phyloP scores from a whole-genome alignment of 169 alveolate species.

The Plasmodium vivax region DNA sequence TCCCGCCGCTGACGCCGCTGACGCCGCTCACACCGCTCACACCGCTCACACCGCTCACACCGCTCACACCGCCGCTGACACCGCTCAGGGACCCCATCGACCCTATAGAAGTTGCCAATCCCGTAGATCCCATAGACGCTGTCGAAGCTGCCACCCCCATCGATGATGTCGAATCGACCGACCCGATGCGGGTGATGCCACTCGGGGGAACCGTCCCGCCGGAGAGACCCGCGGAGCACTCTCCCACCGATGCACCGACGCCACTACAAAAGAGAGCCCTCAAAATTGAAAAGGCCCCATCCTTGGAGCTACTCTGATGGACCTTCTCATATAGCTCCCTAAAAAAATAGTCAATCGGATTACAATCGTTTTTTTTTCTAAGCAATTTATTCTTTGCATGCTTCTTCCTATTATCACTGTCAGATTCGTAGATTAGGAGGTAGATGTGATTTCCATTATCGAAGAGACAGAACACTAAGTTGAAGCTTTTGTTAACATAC shows the following conservation, averaged over 20 bases:
- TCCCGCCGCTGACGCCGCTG: neutral
- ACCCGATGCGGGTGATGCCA: neutral
- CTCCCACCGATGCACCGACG: neutral
- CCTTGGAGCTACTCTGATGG: slow-evolving; percentile 15
- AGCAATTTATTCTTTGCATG: slow-evolving; percentile 8
- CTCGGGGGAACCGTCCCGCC: neutral
- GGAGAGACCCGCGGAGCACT: neutral
- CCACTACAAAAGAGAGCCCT: slow-evolving; percentile 13
- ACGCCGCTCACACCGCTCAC: neutral
- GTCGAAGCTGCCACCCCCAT: too few species aligned
- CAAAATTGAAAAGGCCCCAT: slow-evolving; percentile 6
- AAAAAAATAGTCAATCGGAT: slow-evolving; percentile 39
- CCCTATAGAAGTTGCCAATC: neutral
- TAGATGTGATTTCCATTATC: slow-evolving; percentile 42
- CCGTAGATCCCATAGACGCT: too few species aligned
- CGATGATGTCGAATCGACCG: neutral
- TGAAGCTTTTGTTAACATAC: slow-evolving; percentile 35
- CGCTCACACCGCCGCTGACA: too few species aligned
- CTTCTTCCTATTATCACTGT: slow-evolving; percentile 44
- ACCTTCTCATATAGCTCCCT: slow-evolving; percentile 27
- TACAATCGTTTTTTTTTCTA: slow-evolving; percentile 30
- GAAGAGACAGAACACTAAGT: slow-evolving; percentile 28
- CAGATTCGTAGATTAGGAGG: slow-evolving; percentile 49
- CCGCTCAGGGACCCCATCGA: neutral
- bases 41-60: too few species aligned